These are phyloP conservation scores for Candida golubevii DNA, from an alignment of 805 yeast species.

Conservation along the genomic window DNA sequence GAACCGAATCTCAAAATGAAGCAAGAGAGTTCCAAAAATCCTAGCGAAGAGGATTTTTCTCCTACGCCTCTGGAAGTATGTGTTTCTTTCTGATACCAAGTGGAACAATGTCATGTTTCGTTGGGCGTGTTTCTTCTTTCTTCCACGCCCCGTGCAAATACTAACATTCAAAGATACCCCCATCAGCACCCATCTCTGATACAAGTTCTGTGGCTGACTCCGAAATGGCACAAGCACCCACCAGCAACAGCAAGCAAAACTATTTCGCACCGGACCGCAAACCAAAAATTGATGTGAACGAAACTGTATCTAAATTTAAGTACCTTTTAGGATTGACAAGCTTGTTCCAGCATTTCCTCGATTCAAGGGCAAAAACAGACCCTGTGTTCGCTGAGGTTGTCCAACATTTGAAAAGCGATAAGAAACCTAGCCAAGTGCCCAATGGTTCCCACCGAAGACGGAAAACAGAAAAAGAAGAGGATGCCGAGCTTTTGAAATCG, in stretches of 20 bases:
- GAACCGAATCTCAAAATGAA: no score
- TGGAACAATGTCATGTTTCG: no score
- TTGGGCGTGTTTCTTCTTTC: no score
- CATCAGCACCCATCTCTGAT: not conserved
- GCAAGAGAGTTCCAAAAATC: no score
- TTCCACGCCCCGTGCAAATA: no score
- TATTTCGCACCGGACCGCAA: slow-evolving; percentile 35
- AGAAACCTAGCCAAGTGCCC: slow-evolving; percentile 6
- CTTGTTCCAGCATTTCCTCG: slow-evolving; percentile 64
- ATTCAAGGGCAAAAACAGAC: slow-evolving; percentile 60
- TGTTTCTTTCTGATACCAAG: no score
- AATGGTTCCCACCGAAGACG: slow-evolving; percentile 46
- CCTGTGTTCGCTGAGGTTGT: slow-evolving; percentile 51
- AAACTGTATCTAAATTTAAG: slow-evolving; percentile 62
- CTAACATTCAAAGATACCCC: no score
- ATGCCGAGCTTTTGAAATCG: slow-evolving; percentile 66
- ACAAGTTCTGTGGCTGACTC: not conserved
- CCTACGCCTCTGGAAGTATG: no score
- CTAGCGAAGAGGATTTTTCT: no score
- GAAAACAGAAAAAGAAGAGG: slow-evolving; percentile 75
- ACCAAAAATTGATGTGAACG: slow-evolving; percentile 47
- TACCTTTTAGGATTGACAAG: slow-evolving; percentile 63
- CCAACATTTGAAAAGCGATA: slow-evolving; percentile 30
- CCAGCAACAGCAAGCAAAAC: slow-evolving; percentile 1
- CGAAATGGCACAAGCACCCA: not conserved